A percentile compares a stretch with the other conserved stretches of the same genome.
phyloP scores from a whole-genome alignment of 441 rosid genomes.

The Biscutella auriculata region DNA sequence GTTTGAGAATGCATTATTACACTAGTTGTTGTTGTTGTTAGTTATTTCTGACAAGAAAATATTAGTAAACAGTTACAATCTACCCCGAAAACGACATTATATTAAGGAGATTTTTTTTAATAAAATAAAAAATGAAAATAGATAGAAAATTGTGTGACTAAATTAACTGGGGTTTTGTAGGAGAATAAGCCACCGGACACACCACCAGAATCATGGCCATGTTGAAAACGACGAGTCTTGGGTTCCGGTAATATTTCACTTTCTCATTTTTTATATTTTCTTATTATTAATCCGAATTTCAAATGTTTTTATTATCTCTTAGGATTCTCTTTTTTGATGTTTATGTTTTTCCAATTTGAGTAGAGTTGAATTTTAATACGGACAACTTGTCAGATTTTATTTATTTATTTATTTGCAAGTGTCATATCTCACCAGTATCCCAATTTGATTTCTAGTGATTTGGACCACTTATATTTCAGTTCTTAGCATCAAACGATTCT shows the following conservation, averaged over 20 bases:
- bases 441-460: not conserved
- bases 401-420: slow-evolving; percentile 1
- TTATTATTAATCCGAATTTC: not conserved
- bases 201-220: slow-evolving; percentile 86
- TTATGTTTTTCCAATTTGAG: not conserved
- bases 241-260: slow-evolving; percentile 52
- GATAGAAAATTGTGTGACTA: not conserved
- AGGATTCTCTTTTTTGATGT: not conserved
- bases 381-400: slow-evolving; percentile 10
- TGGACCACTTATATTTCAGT: slow-evolving; percentile 18
- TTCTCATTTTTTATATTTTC: not conserved
- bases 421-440: not conserved
- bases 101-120: not conserved
- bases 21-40: no score
- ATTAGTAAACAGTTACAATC: not conserved
- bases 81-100: not conserved
- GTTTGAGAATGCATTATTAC: no score
- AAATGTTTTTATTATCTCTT: not conserved
- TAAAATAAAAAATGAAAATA: not conserved
- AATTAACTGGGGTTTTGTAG: slow-evolving; percentile 28
- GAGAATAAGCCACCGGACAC: slow-evolving; percentile 92
- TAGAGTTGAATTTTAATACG: not conserved
- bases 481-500: slow-evolving; percentile 14
- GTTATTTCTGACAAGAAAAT: not conserved
- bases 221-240: slow-evolving; percentile 81